Percentiles rank a stretch among this genome's conserved stretches.
Evolutionary conservation across 345 rosid genomes (phyloP).

Genomic region (Rhodamnia argentea): DNA sequence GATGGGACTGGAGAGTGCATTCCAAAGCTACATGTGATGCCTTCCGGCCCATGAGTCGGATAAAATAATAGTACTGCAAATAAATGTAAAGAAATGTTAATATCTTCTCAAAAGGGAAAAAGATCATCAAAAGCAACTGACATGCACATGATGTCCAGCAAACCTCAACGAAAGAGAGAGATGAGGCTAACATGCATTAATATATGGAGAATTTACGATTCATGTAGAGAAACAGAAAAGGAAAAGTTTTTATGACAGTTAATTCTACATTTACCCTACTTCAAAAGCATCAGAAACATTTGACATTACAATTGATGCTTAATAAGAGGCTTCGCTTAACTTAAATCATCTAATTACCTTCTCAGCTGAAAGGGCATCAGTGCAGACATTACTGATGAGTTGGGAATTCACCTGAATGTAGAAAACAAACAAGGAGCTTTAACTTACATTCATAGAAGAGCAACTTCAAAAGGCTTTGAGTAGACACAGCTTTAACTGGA

Average conservation of each 20-base stretch:
- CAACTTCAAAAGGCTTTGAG: not conserved
- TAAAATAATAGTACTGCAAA: constrained; percentile 89
- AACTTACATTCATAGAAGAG: not conserved
- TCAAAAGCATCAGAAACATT: not conserved
- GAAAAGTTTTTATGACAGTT: not conserved
- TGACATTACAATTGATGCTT: not conserved
- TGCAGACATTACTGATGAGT: constrained; percentile 95
- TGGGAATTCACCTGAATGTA: constrained; percentile 80
- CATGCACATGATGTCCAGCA: not conserved
- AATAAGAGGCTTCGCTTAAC: not conserved
- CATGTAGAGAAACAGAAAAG: not conserved
- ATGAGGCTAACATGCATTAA: not conserved
- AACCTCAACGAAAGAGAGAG: not conserved
- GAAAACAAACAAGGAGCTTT: not conserved
- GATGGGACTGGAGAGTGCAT: constrained; percentile 97
- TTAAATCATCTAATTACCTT: constrained; percentile 36
- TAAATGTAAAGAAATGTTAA: not conserved
- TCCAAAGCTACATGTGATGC: constrained; percentile 97
- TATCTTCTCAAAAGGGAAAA: not conserved
- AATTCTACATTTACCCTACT: not conserved
- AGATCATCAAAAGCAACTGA: not conserved
- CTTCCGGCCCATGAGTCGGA: constrained; percentile 96
- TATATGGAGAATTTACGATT: not conserved
- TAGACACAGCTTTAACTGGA: not conserved
- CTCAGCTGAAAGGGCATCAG: constrained; percentile 97